Conservation (phyloP, 345 rosid genomes). For the Syzygium aqueum region DNA sequence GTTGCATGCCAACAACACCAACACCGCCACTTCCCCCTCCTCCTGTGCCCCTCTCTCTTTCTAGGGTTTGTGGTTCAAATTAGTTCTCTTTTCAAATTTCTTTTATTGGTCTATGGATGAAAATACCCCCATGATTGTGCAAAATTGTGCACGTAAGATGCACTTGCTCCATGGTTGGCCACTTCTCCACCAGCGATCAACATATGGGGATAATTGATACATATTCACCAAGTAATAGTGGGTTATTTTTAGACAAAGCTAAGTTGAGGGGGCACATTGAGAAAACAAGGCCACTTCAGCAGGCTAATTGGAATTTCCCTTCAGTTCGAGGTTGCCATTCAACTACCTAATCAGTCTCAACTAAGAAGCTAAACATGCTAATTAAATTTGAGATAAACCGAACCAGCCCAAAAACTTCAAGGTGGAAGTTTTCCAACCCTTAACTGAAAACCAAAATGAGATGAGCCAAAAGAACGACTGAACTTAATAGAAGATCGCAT, state of each 20-base stretch:
- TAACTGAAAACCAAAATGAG: not conserved
- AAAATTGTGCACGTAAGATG: not conserved
- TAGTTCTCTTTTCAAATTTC: not conserved
- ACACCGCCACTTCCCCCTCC: not conserved
- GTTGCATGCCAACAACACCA: not conserved
- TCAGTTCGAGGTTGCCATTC: not conserved
- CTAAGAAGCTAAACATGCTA: not conserved
- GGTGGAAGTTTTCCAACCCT: not conserved
- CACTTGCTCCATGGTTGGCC: not conserved
- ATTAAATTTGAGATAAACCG: not conserved
- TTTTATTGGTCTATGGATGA: not conserved
- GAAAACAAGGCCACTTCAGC: not conserved
- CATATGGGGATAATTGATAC: not conserved
- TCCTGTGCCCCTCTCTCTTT: not conserved
- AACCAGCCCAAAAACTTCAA: not conserved
- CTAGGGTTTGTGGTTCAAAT: not conserved
- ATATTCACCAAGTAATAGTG: not conserved
- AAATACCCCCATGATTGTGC: not conserved
- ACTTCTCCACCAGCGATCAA: not conserved
- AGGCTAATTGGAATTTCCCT: not conserved
- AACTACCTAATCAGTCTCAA: not conserved
- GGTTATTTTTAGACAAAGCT: not conserved
- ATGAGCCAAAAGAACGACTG: not conserved
- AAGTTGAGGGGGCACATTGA: not conserved
- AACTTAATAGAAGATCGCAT: not conserved